Base-by-base conservation (phyloP, 2,329 filamentous ascomycete genomes). In the Aspergillus sp. region DNA sequence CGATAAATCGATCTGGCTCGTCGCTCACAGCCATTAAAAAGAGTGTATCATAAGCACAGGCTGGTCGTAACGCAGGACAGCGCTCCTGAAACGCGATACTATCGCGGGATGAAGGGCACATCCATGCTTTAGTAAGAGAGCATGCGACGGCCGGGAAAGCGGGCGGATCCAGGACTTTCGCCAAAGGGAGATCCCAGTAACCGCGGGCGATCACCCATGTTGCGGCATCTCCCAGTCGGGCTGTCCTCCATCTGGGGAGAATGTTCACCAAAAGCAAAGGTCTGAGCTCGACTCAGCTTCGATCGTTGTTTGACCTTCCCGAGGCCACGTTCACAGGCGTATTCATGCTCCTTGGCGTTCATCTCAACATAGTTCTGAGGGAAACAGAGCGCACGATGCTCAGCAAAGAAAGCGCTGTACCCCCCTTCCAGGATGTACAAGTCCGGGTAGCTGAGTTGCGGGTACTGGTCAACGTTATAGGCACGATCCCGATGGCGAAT, bases 301-400 rank as follows among this genome's bases (percentile, higher is more conserved):
- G 89, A 88, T 64, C 92, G 81, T 69, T 94, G 88, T 73, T 95
- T 93, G 64, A 99, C 84, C 69, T 91, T 92, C 65, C 91, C 90
- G 79, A 99, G 87, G 65, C 95, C 93, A 62, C 90, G 88, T 77
- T 99, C 94, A 70, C 94, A 97, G 41, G 92, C 94, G 65, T 86
- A 86, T 63, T 90, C 89, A 73, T 99, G 92, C 69, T 93, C 90
- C 68, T 93, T 88, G 59, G 89, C 90, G 60, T 86, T 88, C 94
- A 99, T 99, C 73, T 94, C 91, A 53, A 99, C 90, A 68, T 99
- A 99, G 68, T 93, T 91, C 65, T 95, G 92, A 19, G 94, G 94
- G 64, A 86, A 94, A 79, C 94, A 99, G 55, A 92, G 85, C 44
- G 81, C 76, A 48, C 86, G 85, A 70, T 96, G 85, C 58, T 89